These are phyloP conservation scores for Zymoseptoria ardabiliae DNA, from an alignment of 2,329 filamentous ascomycete species.

Conservation along the genomic window DNA sequence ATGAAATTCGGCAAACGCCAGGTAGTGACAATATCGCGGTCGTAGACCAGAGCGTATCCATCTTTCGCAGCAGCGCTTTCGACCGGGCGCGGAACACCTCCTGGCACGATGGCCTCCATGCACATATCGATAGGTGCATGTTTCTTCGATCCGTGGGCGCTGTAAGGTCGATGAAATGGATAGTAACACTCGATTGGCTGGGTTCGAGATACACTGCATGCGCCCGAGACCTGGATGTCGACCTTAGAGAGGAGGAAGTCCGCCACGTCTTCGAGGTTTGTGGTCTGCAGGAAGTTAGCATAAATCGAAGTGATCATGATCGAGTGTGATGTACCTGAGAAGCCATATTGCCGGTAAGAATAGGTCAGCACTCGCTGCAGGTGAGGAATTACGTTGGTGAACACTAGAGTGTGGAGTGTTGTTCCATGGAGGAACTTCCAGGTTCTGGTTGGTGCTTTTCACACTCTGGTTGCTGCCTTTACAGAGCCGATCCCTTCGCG, in stretches of 20 bases:
- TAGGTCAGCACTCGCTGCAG: not conserved
- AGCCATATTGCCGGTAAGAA: not conserved
- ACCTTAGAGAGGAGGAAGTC: constrained; percentile 5
- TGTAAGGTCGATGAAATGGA: constrained; percentile 14
- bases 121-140: constrained; percentile 2
- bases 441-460: not conserved
- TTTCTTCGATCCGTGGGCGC: not conserved
- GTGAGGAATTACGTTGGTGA: not conserved
- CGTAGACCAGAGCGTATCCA: constrained; percentile 16
- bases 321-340: not conserved
- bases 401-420: not conserved
- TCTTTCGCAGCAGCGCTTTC: constrained; percentile 5
- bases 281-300: not conserved
- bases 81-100: constrained; percentile 6
- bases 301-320: not conserved
- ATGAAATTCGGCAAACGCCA: constrained; percentile 16
- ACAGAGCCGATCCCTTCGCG: not conserved
- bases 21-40: constrained; percentile 19
- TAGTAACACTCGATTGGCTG: constrained; percentile 16
- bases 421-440: not conserved
- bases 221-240: constrained; percentile 15
- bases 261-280: not conserved
- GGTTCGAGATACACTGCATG: constrained; percentile 9
- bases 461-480: not conserved
- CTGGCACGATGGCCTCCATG: constrained; percentile 6